A percentile compares a stretch with the other conserved stretches of the same genome.
phyloP scores from a whole-genome alignment of 345 rosid species.

The Populus alba region DNA sequence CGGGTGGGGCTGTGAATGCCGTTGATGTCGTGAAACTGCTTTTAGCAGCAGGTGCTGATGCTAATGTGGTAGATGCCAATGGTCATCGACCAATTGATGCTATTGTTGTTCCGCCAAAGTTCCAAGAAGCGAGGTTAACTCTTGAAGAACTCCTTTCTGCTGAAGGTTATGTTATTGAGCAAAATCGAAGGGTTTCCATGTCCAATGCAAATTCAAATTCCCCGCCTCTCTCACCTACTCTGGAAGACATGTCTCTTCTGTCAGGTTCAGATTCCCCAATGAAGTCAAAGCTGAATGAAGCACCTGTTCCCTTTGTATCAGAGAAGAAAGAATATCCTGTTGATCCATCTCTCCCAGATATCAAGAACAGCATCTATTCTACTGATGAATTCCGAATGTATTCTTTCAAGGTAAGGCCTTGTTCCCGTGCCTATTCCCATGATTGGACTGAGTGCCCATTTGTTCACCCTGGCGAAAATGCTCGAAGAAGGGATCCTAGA shows the following conservation, averaged over 20 bases:
- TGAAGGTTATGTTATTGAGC: constrained; percentile 48
- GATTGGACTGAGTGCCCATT: constrained; percentile 99
- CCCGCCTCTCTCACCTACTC: constrained; percentile 58
- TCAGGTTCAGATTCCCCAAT: constrained; percentile 51
- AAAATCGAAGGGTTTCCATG: constrained; percentile 44
- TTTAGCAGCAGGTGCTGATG: constrained; percentile 81
- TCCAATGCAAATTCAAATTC: constrained; percentile 41
- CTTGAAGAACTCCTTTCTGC: constrained; percentile 69
- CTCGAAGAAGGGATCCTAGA: constrained; percentile 94
- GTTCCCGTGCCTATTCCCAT: constrained; percentile 94
- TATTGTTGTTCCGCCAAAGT: constrained; percentile 75
- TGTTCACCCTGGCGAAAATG: constrained; percentile 95
- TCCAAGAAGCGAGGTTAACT: constrained; percentile 43
- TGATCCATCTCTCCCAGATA: constrained; percentile 92
- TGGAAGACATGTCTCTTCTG: constrained; percentile 54
- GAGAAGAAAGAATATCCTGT: constrained; percentile 88
- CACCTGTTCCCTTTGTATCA: constrained; percentile 27
- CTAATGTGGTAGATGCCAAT: constrained; percentile 51
- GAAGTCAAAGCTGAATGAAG: constrained; percentile 38
- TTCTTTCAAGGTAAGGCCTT: constrained; percentile 89
- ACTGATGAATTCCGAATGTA: constrained; percentile 97
- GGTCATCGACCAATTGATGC: constrained; percentile 76
- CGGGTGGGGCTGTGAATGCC: constrained; percentile 79
- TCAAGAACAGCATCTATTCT: constrained; percentile 85
- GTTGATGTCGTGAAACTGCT: constrained; percentile 74